Percentiles rank a stretch among this genome's conserved stretches.
Conservation (phyloP, 495 filamentous ascomycete species). For the Antarctomyces pellizariae region DNA sequence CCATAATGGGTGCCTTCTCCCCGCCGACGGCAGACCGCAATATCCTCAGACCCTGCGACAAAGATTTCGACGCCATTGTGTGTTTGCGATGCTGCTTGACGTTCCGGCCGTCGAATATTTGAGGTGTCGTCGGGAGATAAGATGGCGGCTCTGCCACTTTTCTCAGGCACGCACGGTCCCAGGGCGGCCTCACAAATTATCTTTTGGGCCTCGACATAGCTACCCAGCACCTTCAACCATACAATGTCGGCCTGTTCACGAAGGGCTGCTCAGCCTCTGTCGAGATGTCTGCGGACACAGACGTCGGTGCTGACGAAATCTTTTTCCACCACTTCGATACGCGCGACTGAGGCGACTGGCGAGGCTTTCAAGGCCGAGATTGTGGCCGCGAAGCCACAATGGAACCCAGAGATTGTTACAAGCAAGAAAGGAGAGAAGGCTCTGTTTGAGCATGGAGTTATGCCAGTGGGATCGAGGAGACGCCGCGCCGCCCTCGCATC, state of each 20-base stretch:
- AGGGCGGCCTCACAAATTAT: constrained; percentile 1
- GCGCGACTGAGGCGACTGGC: constrained; percentile 17
- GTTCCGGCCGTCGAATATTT: no score
- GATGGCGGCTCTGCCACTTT: no score
- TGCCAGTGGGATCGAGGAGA: constrained; percentile 57
- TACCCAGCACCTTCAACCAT: constrained; percentile 8
- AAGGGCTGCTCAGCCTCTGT: constrained; percentile 40
- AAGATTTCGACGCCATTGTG: constrained; percentile 16
- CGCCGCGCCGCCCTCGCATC: constrained; percentile 53
- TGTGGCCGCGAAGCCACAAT: constrained; percentile 10
- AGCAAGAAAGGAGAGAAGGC: constrained; percentile 30
- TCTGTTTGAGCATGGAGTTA: constrained; percentile 29
- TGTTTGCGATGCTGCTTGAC: no score
- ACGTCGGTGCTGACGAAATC: constrained; percentile 14
- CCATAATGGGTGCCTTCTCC: constrained; percentile 21
- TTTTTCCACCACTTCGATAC: constrained; percentile 19
- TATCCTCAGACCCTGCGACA: constrained; percentile 18
- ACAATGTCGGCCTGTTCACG: constrained; percentile 49
- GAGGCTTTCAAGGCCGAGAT: constrained; percentile 16
- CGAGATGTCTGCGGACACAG: constrained; percentile 38
- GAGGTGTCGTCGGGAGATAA: constrained; percentile 3
- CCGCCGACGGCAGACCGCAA: constrained; percentile 3
- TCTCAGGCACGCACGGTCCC: no score
- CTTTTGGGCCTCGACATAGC: not conserved
- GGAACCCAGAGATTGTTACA: constrained; percentile 16